phyloP scores from a whole-genome alignment of 1,139 yeast species.

The Yamadazyma mexicana region DNA sequence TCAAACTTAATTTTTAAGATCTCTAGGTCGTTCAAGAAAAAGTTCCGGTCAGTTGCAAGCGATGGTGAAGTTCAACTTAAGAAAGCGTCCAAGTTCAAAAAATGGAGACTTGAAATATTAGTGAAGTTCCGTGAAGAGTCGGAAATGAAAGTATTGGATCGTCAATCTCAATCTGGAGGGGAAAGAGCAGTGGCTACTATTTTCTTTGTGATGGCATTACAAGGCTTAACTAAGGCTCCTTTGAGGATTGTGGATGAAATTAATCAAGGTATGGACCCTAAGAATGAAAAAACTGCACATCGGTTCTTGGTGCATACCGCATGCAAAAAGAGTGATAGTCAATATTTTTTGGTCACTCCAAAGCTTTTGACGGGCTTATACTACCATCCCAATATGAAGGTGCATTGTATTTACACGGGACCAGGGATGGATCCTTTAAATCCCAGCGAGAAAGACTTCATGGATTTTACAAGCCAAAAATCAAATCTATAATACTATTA shows the following conservation, averaged over 20 bases:
- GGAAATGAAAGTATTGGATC: slow-evolving; percentile 67
- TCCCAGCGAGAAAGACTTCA: slow-evolving; percentile 23
- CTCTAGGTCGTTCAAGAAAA: slow-evolving; percentile 60
- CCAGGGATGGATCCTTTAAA: slow-evolving; percentile 31
- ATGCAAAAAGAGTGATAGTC: slow-evolving; percentile 61
- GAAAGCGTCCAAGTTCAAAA: slow-evolving; percentile 54
- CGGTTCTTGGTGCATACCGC: slow-evolving; percentile 84
- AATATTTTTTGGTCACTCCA: slow-evolving; percentile 91
- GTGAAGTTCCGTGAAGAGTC: slow-evolving; percentile 85
- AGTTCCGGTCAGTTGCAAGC: slow-evolving; percentile 77
- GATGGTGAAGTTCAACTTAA: slow-evolving; percentile 74
- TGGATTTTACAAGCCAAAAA: slow-evolving; percentile 27
- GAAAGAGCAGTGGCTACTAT: slow-evolving; percentile 96
- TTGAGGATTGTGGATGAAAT: slow-evolving; percentile 96
- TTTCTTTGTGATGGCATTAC: slow-evolving; percentile 84
- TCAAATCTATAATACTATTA: background rate
- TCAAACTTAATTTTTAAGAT: slow-evolving; percentile 50
- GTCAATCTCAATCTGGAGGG: slow-evolving; percentile 95
- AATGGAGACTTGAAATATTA: slow-evolving; percentile 83
- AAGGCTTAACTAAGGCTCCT: slow-evolving; percentile 88
- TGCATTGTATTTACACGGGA: slow-evolving; percentile 85
- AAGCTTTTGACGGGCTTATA: slow-evolving; percentile 77
- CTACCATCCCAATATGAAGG: slow-evolving; percentile 79
- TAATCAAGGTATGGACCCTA: slow-evolving; percentile 98
- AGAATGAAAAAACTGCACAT: slow-evolving; percentile 87